These are phyloP conservation scores for Rhizopogon sp. DNA, from an alignment of 768 basidiomycete genomes.

Conservation along the genomic window DNA sequence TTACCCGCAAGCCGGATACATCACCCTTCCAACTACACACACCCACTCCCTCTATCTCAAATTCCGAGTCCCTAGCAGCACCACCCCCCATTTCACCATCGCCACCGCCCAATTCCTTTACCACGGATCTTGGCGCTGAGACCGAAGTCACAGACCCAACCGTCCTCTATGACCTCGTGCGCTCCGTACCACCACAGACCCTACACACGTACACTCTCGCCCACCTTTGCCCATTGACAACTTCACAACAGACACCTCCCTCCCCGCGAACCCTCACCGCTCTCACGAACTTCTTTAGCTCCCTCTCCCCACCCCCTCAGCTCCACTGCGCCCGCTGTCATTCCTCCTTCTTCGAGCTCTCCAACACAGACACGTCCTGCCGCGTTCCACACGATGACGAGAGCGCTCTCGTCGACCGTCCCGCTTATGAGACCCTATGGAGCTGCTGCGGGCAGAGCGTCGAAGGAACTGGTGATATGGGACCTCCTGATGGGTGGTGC, in stretches of 20 bases:
- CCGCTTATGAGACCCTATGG: conserved; percentile 58
- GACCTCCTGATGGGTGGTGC: conserved; percentile 84
- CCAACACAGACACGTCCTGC: conserved; percentile 69
- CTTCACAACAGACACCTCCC: conserved; percentile 16
- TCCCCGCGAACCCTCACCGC: conserved; percentile 37
- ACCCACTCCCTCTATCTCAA: conserved; percentile 43
- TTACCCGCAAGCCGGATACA: conserved; percentile 24
- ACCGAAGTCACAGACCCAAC: conserved; percentile 32
- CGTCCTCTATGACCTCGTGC: conserved; percentile 46
- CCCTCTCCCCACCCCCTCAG: conserved; percentile 59
- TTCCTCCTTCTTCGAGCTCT: conserved; percentile 61
- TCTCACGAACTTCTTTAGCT: conserved; percentile 54
- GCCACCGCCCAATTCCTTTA: conserved; percentile 33
- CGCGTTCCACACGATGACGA: conserved; percentile 76
- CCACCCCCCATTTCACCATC: conserved; percentile 26
- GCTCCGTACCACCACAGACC: conserved; percentile 60
- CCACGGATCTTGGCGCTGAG: conserved; percentile 22
- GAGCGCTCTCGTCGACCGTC: conserved; percentile 66
- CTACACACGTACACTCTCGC: conserved; percentile 58
- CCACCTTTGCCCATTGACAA: conserved; percentile 30
- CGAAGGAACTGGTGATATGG: conserved; percentile 75
- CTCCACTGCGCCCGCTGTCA: conserved; percentile 79
- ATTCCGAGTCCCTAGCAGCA: conserved; percentile 11
- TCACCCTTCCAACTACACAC: conserved; percentile 12
- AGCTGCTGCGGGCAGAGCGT: conserved; percentile 70